These are phyloP conservation scores for Ceratocystis destructans DNA, from an alignment of 2,329 filamentous ascomycete genomes.

Conservation along the genomic window DNA sequence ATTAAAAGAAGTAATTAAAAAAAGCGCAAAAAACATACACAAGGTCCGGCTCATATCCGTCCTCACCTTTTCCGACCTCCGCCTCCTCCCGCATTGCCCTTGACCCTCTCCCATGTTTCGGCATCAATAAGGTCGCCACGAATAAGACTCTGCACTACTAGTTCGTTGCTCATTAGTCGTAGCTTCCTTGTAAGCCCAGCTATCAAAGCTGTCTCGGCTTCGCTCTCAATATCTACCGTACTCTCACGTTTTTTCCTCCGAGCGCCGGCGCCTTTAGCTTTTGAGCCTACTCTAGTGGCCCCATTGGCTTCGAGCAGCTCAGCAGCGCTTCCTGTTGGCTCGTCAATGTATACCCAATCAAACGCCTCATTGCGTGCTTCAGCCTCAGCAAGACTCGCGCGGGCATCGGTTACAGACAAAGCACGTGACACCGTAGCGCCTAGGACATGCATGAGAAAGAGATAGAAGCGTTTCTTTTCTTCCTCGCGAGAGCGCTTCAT, in stretches of 20 bases:
- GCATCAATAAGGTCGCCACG: conserved; percentile 63
- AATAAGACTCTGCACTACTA: conserved; percentile 86
- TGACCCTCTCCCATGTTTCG: conserved; percentile 28
- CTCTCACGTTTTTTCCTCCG: conserved; percentile 21
- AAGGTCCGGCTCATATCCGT: background rate
- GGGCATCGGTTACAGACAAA: conserved; percentile 51
- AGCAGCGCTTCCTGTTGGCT: conserved; percentile 41
- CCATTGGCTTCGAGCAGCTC: conserved; percentile 30
- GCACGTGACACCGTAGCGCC: conserved; percentile 60
- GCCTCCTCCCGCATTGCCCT: background rate
- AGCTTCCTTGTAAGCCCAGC: conserved; percentile 35
- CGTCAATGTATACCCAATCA: conserved; percentile 70
- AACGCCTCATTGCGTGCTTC: conserved; percentile 33
- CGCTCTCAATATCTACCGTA: conserved; percentile 20
- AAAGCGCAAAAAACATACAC: conserved; percentile 5
- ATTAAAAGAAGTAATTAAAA: background rate
- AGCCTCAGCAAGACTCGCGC: conserved; percentile 36
- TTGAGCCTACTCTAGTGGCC: conserved; percentile 6
- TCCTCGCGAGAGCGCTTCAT: conserved; percentile 49
- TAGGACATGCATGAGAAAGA: conserved; percentile 67
- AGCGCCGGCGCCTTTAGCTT: background rate
- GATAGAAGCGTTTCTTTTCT: conserved; percentile 51
- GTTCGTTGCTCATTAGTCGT: conserved; percentile 65
- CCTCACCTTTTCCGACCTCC: background rate
- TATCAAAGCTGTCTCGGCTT: background rate